Evolutionary conservation across 164 flowering plant species (phyloP).

Genomic region (Taxillus chinensis): DNA sequence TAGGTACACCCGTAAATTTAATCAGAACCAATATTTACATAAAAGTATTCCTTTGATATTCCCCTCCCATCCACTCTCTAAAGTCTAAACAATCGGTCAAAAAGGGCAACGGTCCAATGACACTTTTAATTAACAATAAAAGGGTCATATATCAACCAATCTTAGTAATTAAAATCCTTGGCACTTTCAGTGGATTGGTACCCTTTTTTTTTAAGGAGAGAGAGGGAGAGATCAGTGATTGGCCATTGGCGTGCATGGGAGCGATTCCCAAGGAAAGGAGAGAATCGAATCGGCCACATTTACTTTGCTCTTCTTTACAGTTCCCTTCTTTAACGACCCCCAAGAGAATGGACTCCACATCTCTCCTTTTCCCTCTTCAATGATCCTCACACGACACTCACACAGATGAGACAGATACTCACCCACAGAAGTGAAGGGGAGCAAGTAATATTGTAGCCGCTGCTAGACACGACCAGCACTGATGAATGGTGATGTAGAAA

Average conservation of each 20-base stretch:
- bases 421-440: not conserved
- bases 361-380: not conserved
- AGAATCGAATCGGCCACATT: not conserved
- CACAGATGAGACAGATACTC: conserved; percentile 7
- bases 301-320: conserved; percentile 2
- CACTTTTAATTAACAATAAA: too few relatives aligned
- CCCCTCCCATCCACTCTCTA: too few relatives aligned
- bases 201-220: not conserved
- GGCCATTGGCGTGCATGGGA: not conserved
- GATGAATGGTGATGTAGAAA: conserved; percentile 1
- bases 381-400: not conserved
- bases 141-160: too few relatives aligned
- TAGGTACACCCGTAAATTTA: too few relatives aligned
- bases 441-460: too few relatives aligned
- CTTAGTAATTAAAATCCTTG: too few relatives aligned
- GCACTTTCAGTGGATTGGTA: too few relatives aligned
- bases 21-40: too few relatives aligned
- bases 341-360: conserved; percentile 39
- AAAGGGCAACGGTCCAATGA: too few relatives aligned
- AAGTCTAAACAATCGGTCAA: too few relatives aligned
- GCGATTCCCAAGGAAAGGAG: not conserved
- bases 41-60: too few relatives aligned
- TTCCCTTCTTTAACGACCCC: conserved; percentile 28
- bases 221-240: not conserved
- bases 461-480: not conserved